A percentile compares a stretch with the other conserved stretches of the same genome.
These are phyloP conservation scores for Pseudopyricularia javanii DNA, from an alignment of 2,329 filamentous ascomycete genomes.

Conservation along the genomic window DNA sequence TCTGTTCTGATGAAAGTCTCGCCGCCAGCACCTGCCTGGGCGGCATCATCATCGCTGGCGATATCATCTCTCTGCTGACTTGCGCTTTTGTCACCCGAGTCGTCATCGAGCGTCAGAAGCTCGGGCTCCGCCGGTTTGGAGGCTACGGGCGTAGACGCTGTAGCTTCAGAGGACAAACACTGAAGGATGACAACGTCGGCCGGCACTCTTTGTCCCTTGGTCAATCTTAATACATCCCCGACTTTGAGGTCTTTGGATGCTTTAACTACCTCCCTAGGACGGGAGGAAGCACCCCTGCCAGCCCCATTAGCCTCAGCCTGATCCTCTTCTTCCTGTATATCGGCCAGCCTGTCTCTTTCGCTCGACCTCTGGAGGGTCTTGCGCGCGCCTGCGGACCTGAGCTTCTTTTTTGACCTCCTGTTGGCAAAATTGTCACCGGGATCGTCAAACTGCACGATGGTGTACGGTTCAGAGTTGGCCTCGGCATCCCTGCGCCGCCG, in stretches of 20 bases:
- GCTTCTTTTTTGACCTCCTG: constrained; percentile 24
- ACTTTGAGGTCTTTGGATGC: constrained; percentile 84
- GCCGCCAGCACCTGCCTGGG: constrained; percentile 37
- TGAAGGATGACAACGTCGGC: constrained; percentile 91
- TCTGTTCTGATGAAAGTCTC: constrained; percentile 97
- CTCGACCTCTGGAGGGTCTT: constrained; percentile 17
- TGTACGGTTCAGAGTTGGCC: constrained; percentile 86
- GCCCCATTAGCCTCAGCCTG: constrained; percentile 29
- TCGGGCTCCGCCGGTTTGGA: constrained; percentile 22
- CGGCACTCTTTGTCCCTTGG: constrained; percentile 84
- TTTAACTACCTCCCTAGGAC: constrained; percentile 56
- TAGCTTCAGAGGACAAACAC: constrained; percentile 32
- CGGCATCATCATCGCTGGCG: constrained; percentile 8
- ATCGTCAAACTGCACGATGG: constrained; percentile 60
- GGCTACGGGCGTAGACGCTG: constrained; percentile 15
- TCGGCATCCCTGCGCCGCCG: constrained; percentile 79
- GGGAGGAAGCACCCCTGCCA: constrained; percentile 28
- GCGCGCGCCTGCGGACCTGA: constrained; percentile 31
- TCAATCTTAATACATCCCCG: constrained; percentile 86
- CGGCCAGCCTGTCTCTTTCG: constrained; percentile 37
- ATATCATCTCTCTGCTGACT: constrained; percentile 20
- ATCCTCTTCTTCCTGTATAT: constrained; percentile 60
- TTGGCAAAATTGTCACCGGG: constrained; percentile 21
- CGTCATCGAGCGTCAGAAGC: constrained; percentile 23
- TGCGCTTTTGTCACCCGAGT: constrained; percentile 9